A percentile compares a stretch with the other conserved stretches of the same genome.
Conservation (phyloP, 2,329 filamentous ascomycete species). For the Geosmithia morbida region DNA sequence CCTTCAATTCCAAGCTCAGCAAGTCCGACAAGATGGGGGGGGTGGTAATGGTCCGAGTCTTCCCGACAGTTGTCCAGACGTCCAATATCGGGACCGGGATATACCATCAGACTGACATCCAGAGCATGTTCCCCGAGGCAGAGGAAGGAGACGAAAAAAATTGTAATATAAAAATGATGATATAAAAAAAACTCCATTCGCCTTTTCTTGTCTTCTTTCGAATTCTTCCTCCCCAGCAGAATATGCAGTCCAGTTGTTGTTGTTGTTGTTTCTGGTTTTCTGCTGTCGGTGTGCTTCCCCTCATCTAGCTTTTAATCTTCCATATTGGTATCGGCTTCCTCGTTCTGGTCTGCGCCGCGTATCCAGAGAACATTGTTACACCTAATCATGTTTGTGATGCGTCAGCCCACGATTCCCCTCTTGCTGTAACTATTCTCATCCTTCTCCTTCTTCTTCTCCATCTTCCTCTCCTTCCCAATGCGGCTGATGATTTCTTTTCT, state of each 20-base stretch:
- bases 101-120: no score
- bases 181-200: slow-evolving; percentile 2
- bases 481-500: no score
- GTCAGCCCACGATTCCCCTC: no score
- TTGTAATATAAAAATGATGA: background rate
- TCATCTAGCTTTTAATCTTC: background rate
- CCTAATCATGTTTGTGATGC: slow-evolving; percentile 14
- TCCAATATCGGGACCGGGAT: no score
- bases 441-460: no score
- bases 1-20: no score
- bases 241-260: background rate
- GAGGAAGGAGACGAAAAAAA: background rate
- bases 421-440: no score
- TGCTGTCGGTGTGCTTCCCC: background rate
- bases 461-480: background rate
- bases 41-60: no score
- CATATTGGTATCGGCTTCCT: slow-evolving; percentile 2
- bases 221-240: background rate
- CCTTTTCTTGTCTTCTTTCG: background rate
- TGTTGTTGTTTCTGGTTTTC: background rate
- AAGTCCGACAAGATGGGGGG: no score
- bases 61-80: no score
- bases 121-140: no score
- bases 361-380: slow-evolving; percentile 99
- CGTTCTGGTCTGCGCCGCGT: slow-evolving; percentile 14